A percentile compares a stretch with the other conserved stretches of the same genome.
Conservation (phyloP, 257 asterid genomes). For the Fraxinus americana region DNA sequence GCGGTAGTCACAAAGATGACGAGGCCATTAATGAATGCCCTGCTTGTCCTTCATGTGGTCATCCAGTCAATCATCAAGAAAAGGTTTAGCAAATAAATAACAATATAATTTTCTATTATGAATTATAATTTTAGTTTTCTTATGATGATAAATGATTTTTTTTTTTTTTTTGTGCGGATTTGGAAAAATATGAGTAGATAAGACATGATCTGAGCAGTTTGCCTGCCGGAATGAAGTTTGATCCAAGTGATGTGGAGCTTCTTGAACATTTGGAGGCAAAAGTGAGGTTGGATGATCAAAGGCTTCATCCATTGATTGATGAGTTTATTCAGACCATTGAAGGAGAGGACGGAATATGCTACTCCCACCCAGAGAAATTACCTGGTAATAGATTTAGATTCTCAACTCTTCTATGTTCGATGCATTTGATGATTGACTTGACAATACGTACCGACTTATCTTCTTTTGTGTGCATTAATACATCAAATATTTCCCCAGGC, state of each 20-base stretch:
- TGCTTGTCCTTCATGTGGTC: constrained; percentile 50
- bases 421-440: background rate
- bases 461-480: background rate
- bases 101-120: background rate
- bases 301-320: constrained; percentile 48
- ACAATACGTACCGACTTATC: background rate
- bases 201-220: constrained; percentile 46
- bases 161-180: background rate
- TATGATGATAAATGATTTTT: background rate
- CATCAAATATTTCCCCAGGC: background rate
- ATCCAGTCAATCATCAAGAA: constrained; percentile 33
- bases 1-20: constrained; percentile 22
- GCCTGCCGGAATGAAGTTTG: constrained; percentile 58
- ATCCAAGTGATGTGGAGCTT: constrained; percentile 52
- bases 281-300: constrained; percentile 41
- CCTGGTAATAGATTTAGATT: constrained; percentile 32
- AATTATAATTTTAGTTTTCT: background rate
- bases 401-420: background rate
- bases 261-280: constrained; percentile 55
- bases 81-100: constrained; percentile 26
- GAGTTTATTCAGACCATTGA: constrained; percentile 48
- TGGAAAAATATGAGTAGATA: constrained; percentile 22
- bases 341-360: constrained; percentile 53
- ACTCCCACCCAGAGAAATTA: constrained; percentile 51
- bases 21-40: constrained; percentile 20